Evolutionary conservation across 345 rosid species (phyloP).

Genomic region (Hirschfeldia incana): DNA sequence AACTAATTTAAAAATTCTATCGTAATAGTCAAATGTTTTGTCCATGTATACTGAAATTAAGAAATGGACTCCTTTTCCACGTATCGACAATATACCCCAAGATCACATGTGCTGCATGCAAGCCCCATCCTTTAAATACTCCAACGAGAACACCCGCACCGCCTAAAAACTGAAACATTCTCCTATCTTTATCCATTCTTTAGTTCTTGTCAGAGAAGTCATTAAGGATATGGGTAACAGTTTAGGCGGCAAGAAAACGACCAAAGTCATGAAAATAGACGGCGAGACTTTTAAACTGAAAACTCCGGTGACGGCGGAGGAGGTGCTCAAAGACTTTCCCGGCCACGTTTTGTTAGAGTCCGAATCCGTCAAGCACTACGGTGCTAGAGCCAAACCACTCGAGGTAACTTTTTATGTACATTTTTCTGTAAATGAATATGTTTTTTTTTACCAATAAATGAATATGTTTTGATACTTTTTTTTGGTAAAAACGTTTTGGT

Average conservation of each 20-base stretch:
- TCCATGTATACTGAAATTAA: neutral
- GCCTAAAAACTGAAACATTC: constrained; percentile 18
- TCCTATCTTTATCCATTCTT: neutral
- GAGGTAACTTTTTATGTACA: constrained; percentile 1
- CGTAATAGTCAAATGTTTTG: constrained; percentile 19
- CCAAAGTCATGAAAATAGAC: constrained; percentile 83
- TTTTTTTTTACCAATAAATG: too few relatives aligned
- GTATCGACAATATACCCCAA: constrained; percentile 3
- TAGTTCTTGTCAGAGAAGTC: neutral
- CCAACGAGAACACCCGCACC: neutral
- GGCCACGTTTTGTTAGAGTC: constrained; percentile 81
- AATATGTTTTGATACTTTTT: too few relatives aligned
- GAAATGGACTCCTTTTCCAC: constrained; percentile 1
- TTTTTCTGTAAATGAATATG: neutral
- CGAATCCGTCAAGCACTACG: constrained; percentile 77
- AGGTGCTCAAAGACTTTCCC: constrained; percentile 64
- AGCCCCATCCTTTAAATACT: constrained; percentile 22
- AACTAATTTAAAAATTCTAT: neutral
- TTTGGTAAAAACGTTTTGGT: neutral
- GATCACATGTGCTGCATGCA: constrained; percentile 12
- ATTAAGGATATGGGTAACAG: constrained; percentile 78
- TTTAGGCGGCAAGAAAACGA: constrained; percentile 60
- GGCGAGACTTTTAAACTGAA: constrained; percentile 79
- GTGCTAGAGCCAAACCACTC: constrained; percentile 74
- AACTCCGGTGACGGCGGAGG: constrained; percentile 79